phyloP scores from a whole-genome alignment of 179 eudicot genomes.

The Silene noctiflora region DNA sequence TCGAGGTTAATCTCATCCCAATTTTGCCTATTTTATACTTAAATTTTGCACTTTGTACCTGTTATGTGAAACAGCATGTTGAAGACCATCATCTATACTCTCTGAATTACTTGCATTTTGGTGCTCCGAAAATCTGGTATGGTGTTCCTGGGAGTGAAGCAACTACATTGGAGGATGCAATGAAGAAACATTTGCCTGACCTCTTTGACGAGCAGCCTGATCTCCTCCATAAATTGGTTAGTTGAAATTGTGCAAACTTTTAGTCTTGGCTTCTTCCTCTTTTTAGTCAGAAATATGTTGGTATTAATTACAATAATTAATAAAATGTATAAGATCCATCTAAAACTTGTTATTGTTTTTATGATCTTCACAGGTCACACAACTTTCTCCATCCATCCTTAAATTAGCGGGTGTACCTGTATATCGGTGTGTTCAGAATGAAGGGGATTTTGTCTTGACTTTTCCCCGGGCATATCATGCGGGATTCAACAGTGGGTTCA shows the following conservation, averaged over 20 bases:
- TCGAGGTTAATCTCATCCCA: neutral
- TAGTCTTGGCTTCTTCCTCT: no score
- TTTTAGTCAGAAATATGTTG: neutral
- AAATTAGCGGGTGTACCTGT: slow-evolving; percentile 86
- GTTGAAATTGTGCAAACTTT: slow-evolving; percentile 4
- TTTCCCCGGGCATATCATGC: slow-evolving; percentile 98
- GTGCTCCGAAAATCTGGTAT: slow-evolving; percentile 98
- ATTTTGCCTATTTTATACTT: slow-evolving; percentile 12
- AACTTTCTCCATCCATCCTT: slow-evolving; percentile 82
- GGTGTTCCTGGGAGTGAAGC: slow-evolving; percentile 90
- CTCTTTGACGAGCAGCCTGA: slow-evolving; percentile 97
- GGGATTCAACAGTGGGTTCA: slow-evolving; percentile 93
- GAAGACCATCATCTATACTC: slow-evolving; percentile 98
- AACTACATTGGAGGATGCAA: slow-evolving; percentile 69
- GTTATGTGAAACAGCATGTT: slow-evolving; percentile 61
- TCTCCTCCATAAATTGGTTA: slow-evolving; percentile 96
- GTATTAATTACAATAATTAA: no score
- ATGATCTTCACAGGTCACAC: slow-evolving; percentile 63
- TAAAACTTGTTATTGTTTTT: slow-evolving; percentile 3
- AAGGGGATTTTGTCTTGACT: slow-evolving; percentile 93
- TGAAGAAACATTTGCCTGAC: slow-evolving; percentile 90
- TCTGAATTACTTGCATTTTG: slow-evolving; percentile 95
- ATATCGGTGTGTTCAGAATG: slow-evolving; percentile 77
- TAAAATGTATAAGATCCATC: neutral
- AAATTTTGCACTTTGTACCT: slow-evolving; percentile 18